Conservation (phyloP, 2,329 filamentous ascomycete species). For the Conoideocrella luteorostrata region DNA sequence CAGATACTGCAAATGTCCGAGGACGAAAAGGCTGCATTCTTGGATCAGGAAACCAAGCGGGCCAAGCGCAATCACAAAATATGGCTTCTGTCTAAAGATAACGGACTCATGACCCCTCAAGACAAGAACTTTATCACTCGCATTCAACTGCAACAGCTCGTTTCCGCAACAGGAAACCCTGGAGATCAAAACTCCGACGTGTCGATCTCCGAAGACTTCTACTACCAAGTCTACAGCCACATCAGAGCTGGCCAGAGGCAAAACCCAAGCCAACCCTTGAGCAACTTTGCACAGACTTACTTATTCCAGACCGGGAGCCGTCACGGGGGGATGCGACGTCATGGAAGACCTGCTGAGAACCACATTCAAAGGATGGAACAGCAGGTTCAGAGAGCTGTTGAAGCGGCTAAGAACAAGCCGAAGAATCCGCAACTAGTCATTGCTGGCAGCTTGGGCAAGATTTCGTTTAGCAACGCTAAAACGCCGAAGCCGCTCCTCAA, state of each 20-base stretch:
- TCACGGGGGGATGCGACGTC: constrained; percentile 65
- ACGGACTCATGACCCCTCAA: constrained; percentile 96
- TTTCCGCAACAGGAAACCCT: constrained; percentile 83
- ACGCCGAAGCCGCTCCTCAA: constrained; percentile 92
- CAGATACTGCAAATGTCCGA: constrained; percentile 67
- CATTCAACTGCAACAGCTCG: constrained; percentile 93
- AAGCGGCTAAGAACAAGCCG: constrained; percentile 93
- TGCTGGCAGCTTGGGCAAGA: constrained; percentile 93
- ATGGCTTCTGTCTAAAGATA: constrained; percentile 84
- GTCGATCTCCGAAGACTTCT: constrained; percentile 86
- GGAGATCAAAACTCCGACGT: constrained; percentile 75
- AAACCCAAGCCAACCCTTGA: constrained; percentile 86
- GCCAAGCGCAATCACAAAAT: constrained; percentile 99
- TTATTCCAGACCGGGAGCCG: constrained; percentile 89
- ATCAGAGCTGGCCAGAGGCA: constrained; percentile 86
- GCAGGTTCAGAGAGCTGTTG: constrained; percentile 93
- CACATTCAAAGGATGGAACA: constrained; percentile 99
- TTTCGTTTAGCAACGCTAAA: constrained; percentile 98
- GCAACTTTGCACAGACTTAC: constrained; percentile 96
- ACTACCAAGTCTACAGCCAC: constrained; percentile 95
- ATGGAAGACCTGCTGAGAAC: constrained; percentile 82
- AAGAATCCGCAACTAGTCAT: constrained; percentile 98
- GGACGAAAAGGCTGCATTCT: constrained; percentile 73
- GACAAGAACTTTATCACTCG: constrained; percentile 99
- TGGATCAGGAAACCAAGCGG: constrained; percentile 87